These are phyloP conservation scores for Auricularia sp. DNA, from an alignment of 768 basidiomycete genomes.

Conservation along the genomic window DNA sequence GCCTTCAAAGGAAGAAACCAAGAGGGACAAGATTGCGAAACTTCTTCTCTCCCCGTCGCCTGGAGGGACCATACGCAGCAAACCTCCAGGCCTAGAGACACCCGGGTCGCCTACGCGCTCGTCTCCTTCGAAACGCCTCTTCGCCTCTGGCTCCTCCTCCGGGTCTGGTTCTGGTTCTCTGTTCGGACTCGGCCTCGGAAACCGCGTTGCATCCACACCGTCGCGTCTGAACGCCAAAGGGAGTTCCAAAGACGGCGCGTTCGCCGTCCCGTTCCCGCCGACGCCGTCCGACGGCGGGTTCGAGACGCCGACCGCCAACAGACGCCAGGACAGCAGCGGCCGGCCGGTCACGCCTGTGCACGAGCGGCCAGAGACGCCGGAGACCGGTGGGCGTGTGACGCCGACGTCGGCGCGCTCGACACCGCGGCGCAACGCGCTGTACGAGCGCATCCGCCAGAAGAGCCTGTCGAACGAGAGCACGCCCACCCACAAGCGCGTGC, in stretches of 20 bases:
- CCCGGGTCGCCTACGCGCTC: constrained; percentile 4
- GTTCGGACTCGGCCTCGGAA: not conserved
- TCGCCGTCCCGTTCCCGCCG: constrained; percentile 44
- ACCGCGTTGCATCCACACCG: not conserved
- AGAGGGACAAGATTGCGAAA: constrained; percentile 60
- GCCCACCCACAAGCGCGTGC: constrained; percentile 38
- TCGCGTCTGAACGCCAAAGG: not conserved
- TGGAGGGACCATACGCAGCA: constrained; percentile 32
- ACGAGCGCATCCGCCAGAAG: constrained; percentile 68
- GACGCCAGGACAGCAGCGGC: constrained; percentile 39
- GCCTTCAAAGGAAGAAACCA: constrained; percentile 15
- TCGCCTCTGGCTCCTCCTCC: constrained; percentile 27
- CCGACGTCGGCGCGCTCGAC: constrained; percentile 22
- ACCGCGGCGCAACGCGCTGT: constrained; percentile 68
- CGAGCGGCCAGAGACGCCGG: constrained; percentile 64
- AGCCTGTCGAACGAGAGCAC: constrained; percentile 46
- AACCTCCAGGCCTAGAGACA: constrained; percentile 17
- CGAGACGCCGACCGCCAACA: constrained; percentile 15
- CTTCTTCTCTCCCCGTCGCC: constrained; percentile 67
- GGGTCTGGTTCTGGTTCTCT: not conserved
- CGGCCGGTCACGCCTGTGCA: constrained; percentile 37
- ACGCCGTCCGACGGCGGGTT: constrained; percentile 45
- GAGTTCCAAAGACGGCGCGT: not conserved
- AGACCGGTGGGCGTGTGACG: constrained; percentile 13
- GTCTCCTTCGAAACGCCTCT: constrained; percentile 7